Evolutionary conservation across 768 basidiomycete genomes (phyloP).

Genomic region (Dioszegia aurantiaca): DNA sequence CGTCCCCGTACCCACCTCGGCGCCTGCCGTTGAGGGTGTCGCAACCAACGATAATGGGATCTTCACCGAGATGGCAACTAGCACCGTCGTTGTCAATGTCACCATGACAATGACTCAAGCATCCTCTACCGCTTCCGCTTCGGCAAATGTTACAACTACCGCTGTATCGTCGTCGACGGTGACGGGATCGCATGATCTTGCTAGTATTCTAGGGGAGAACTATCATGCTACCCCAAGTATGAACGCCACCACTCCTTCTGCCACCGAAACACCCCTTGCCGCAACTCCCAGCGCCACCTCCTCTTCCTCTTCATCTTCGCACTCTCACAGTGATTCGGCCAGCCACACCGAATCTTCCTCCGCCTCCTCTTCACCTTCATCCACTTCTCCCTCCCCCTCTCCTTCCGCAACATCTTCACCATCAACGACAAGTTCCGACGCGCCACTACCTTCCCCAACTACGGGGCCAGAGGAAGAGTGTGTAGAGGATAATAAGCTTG

Average conservation of each 20-base stretch:
- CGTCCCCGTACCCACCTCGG: neutral
- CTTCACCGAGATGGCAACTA: conserved; percentile 4
- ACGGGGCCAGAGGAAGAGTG: conserved; percentile 4
- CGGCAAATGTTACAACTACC: neutral
- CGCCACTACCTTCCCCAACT: neutral
- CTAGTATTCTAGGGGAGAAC: conserved; percentile 2
- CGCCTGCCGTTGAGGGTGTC: neutral
- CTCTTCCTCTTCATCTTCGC: conserved; percentile 7
- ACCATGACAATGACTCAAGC: conserved; percentile 13
- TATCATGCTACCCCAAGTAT: conserved; percentile 1
- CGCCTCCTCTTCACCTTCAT: neutral
- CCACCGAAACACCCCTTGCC: neutral
- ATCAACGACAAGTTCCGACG: neutral
- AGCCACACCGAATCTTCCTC: neutral
- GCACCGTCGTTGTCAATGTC: conserved; percentile 7
- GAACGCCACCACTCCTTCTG: neutral
- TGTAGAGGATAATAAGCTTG: no score
- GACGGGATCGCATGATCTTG: neutral
- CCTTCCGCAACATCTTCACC: neutral
- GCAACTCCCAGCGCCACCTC: neutral
- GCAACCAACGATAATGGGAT: conserved; percentile 6
- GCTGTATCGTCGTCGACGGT: neutral
- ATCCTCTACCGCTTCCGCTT: conserved; percentile 5
- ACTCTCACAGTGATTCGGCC: neutral
- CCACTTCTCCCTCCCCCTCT: neutral